Base-by-base conservation (phyloP, 2,329 filamentous ascomycete genomes). In the Pseudogymnoascus sp. region DNA sequence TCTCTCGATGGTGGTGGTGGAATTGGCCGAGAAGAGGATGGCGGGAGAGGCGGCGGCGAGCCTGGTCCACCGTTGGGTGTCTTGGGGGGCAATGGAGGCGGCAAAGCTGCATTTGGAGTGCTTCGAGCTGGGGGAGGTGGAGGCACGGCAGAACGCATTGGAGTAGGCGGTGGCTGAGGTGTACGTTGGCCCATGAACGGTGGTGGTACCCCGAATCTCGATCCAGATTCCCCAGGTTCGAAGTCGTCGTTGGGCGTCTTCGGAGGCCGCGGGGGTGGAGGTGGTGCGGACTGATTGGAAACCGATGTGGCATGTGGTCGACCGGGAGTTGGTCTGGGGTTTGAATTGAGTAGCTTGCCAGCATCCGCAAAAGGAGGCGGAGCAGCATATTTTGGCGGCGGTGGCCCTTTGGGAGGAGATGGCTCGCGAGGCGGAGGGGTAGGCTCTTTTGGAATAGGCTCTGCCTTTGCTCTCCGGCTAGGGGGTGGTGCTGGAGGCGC, bases 341-440 rank as follows among this genome's bases (percentile, higher is more conserved):
- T 75, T 60, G 59, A 26, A 31, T 61, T 61, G 3, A 89, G 91
- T 72, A 86, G 95, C 75, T 91, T 96, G 39, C 95, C 95, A 64
- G 95, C 95, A 74, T 96, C 93, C 63, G 91, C 86, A 65, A 97
- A 77, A 2, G 93, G 90, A 36, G 95, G 95, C 54, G 95, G 95
- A 7, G 91, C 93, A 68, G 86, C 83, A 78, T 96, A 97, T 69
- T 82, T 83, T 7, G 85, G 85, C 61, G 87, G 83, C 21, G 86
- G 83, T 8, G 82, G 81, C 26, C 77, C 75, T 64, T 73, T 71
- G 16, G 87, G 85, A 11, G 91, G 90, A 12, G 87, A 86, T 12
- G 88, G 84, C 65, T 91, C 88, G 71, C 86, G 82, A 31, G 88
- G 83, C n/a, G 89, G 85, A 39, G 59, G 59, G 78, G 81, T 78